Percentiles rank a stretch among this genome's conserved stretches.
These are phyloP conservation scores for Camillea tinctor DNA, from an alignment of 2,329 filamentous ascomycete species.

Conservation along the genomic window DNA sequence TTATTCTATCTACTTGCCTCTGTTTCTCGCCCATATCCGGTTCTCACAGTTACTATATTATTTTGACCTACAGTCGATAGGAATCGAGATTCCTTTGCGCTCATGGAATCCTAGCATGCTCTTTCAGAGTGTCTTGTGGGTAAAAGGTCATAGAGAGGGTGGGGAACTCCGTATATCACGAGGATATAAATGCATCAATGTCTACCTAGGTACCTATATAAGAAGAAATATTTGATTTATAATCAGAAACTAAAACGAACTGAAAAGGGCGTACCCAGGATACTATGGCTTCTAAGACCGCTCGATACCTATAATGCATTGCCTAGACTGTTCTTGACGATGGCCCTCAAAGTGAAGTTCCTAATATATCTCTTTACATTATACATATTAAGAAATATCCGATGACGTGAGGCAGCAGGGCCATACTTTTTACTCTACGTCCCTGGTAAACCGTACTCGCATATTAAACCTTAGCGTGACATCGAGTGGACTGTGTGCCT, in stretches of 20 bases:
- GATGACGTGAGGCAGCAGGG: too few relatives aligned
- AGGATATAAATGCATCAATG: too few relatives aligned
- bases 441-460: too few relatives aligned
- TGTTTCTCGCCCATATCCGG: neutral
- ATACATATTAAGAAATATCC: too few relatives aligned
- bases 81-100: constrained; percentile 15
- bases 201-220: neutral
- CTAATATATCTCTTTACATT: too few relatives aligned
- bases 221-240: neutral
- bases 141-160: constrained; percentile 14
- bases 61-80: constrained; percentile 22
- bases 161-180: neutral
- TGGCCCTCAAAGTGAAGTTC: too few relatives aligned
- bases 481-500: neutral
- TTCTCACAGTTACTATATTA: constrained; percentile 15
- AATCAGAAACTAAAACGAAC: neutral
- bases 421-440: too few relatives aligned
- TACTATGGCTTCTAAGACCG: too few relatives aligned
- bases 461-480: neutral
- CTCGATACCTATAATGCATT: too few relatives aligned
- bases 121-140: constrained; percentile 21
- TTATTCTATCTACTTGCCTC: constrained; percentile 1
- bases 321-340: too few relatives aligned
- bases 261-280: neutral
- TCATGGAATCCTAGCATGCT: constrained; percentile 14